Base-by-base conservation (phyloP, 148 eudicot genomes). In the Diospyros kaki region DNA sequence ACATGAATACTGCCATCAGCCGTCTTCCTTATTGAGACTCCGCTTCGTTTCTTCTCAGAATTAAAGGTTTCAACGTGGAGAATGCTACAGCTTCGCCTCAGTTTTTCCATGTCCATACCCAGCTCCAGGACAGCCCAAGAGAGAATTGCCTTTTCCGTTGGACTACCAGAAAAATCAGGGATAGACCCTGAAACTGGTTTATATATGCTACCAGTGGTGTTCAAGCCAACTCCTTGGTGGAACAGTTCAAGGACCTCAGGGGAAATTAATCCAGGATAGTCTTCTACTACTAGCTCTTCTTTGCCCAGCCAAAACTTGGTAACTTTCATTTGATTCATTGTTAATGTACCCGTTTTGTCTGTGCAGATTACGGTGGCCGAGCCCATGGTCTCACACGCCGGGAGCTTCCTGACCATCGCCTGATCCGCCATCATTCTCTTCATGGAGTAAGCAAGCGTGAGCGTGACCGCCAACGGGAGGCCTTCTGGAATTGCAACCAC, bases 311-410 rank as follows among this genome's bases (percentile, higher is more conserved):
- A 90, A 68, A 76, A 89, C 81, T 89, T 83, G 40, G 93, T 86
- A 54, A 93, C 93, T 79, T 77, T 87, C 98, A 93, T 93, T 68
- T 86, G 88, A 76, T 93, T 93, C 81, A 89, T 72, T 1, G 98
- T 93, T 82, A 93, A 59, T 1, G 98, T 93, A 4, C 98, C 98
- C 0, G 96, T 90, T 81, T 93, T 93, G 55, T 93, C 96, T 0
- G 96, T 92, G 76, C 94, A 92, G 10, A 90, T 92, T 68, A 92
- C 90, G 0, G 93, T 92, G 71, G 98, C 96, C 14, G 98, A 87
- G 14, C 98, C 98, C 98, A 93, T 93, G 4, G 97, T 93, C 77
- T 93, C 97, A 60, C 97, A 93, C 71, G 95, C 97, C 0, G 97
- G 84, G 38, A 93, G 89, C 72, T 89, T 93, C 75, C 98, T 81